Percentiles rank a stretch among this genome's conserved stretches.
These are phyloP conservation scores for Geosmithia morbida DNA, from an alignment of 2,329 filamentous ascomycete genomes.

Conservation along the genomic window DNA sequence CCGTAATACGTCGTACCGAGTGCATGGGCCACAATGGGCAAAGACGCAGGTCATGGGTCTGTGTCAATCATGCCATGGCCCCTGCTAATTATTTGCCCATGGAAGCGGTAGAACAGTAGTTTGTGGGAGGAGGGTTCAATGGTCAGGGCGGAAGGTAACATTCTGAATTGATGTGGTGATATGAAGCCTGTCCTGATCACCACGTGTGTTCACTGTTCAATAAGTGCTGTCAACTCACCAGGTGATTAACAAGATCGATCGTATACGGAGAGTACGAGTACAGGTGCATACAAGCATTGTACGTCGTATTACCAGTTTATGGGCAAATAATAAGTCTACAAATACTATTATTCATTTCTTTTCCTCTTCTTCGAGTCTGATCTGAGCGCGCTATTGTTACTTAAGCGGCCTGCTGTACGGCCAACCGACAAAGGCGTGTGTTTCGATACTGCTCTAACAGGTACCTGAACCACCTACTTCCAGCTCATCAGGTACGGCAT, in stretches of 20 bases:
- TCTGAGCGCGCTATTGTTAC: not conserved
- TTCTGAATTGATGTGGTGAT: no score
- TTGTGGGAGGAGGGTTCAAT: not conserved
- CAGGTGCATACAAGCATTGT: not conserved
- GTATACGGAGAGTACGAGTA: no score
- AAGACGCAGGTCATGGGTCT: not conserved
- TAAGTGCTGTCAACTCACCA: no score
- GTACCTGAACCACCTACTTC: not conserved
- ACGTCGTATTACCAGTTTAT: not conserved
- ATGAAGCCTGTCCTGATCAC: no score
- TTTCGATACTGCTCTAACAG: not conserved
- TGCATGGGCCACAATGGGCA: not conserved
- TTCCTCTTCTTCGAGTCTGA: not conserved
- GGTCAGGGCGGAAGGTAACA: no score
- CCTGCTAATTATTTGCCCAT: not conserved
- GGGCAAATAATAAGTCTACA: not conserved
- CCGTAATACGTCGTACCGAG: not conserved
- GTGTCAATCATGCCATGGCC: not conserved
- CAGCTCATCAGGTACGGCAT: not conserved
- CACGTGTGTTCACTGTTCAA: no score
- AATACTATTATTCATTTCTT: not conserved
- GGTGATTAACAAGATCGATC: no score
- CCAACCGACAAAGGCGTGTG: not conserved
- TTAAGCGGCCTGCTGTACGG: not conserved
- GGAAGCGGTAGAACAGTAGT: not conserved